A percentile compares a stretch with the other conserved stretches of the same genome.
These are phyloP conservation scores for Globisporangium sylvaticum DNA, from an alignment of 352 stramenopile genomes.

Conservation along the genomic window DNA sequence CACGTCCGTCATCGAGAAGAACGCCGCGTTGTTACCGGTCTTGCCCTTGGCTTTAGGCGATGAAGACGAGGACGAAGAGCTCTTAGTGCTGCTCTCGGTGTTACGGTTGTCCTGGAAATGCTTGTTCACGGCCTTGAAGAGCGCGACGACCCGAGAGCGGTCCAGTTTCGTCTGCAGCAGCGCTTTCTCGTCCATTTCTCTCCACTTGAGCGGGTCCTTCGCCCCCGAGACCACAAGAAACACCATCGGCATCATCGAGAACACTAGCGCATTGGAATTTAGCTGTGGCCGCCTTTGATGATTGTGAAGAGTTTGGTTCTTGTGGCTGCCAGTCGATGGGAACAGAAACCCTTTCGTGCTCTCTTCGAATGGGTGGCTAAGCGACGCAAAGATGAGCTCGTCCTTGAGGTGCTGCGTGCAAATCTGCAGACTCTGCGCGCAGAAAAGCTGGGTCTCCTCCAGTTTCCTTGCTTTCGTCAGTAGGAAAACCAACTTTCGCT, in stretches of 20 bases:
- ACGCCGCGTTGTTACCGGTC: conserved; percentile 16
- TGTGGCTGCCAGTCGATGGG: not conserved
- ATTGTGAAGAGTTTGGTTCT: not conserved
- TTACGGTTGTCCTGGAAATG: conserved; percentile 7
- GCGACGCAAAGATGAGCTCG: conserved; percentile 31
- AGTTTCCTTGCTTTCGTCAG: conserved; percentile 17
- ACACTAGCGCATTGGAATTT: not conserved
- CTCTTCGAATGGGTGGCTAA: conserved; percentile 11
- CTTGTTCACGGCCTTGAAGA: conserved; percentile 46
- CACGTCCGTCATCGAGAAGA: conserved; percentile 52
- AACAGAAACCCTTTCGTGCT: conserved; percentile 7
- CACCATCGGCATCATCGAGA: conserved; percentile 37
- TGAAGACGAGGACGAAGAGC: not conserved
- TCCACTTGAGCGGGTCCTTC: conserved; percentile 33
- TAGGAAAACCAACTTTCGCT: conserved; percentile 15
- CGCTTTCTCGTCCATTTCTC: conserved; percentile 30
- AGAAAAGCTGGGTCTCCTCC: conserved; percentile 33
- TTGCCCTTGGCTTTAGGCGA: conserved; percentile 5
- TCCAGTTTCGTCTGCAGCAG: conserved; percentile 43
- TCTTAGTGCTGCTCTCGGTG: conserved; percentile 5
- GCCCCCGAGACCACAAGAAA: conserved; percentile 42
- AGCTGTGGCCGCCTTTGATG: not conserved
- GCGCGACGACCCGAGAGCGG: conserved; percentile 41
- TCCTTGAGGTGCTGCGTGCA: conserved; percentile 43
- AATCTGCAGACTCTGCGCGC: conserved; percentile 30